Conservation (phyloP, 2,329 filamentous ascomycete genomes). For the Sporothrix brasiliensis region DNA sequence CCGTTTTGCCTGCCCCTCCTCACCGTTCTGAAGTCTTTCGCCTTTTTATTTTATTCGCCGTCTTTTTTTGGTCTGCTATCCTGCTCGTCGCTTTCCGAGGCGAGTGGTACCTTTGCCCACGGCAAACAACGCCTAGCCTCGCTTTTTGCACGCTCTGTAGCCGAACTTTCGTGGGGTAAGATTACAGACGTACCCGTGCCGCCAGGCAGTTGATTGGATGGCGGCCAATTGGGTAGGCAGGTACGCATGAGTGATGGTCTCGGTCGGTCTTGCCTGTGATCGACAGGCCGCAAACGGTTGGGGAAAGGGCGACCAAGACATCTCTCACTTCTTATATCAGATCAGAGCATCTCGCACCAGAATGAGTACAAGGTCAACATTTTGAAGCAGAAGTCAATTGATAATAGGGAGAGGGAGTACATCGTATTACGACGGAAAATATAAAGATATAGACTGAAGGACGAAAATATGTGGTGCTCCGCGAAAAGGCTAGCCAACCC, state of each 20-base stretch:
- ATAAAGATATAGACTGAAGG: neutral
- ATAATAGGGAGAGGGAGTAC: too few relatives aligned
- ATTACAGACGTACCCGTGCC: neutral
- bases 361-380: neutral
- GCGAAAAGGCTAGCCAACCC: conserved; percentile 21
- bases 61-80: neutral
- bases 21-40: neutral
- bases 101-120: conserved; percentile 30
- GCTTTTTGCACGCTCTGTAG: conserved; percentile 20
- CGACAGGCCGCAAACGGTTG: conserved; percentile 13
- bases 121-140: conserved; percentile 26
- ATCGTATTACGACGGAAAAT: neutral
- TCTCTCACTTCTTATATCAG: neutral
- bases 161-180: conserved; percentile 27
- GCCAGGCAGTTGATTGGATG: conserved; percentile 16
- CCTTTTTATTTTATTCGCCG: neutral
- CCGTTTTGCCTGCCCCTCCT: conserved; percentile 23
- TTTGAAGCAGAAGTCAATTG: neutral
- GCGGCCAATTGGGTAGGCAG: conserved; percentile 17
- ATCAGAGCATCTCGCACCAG: neutral
- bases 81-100: conserved; percentile 26
- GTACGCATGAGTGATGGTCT: conserved; percentile 20
- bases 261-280: conserved; percentile 14
- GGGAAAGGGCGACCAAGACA: conserved; percentile 2
- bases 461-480: neutral